phyloP scores from a whole-genome alignment of 2,329 filamentous ascomycete genomes.

The Dryadomyces sulphureus region DNA sequence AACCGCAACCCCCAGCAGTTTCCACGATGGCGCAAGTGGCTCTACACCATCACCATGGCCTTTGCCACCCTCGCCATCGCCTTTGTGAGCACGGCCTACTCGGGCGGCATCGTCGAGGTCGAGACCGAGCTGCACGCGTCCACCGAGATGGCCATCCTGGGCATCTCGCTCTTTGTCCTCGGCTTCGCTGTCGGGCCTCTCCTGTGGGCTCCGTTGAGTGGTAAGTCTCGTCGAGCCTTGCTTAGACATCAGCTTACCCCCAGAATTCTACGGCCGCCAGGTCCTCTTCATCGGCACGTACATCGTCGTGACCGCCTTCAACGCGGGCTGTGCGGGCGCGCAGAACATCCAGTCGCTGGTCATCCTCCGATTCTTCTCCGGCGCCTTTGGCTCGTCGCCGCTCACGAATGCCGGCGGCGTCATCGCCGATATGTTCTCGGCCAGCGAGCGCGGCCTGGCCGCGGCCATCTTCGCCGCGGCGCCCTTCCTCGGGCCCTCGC shows the following conservation, averaged over 20 bases:
- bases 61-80: conserved; percentile 54
- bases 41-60: conserved; percentile 46
- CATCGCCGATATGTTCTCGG: conserved; percentile 45
- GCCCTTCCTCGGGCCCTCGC: conserved; percentile 50
- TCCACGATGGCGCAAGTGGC: conserved; percentile 44
- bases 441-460: conserved; percentile 37
- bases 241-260: not conserved
- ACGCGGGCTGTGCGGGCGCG: conserved; percentile 40
- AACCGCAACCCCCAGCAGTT: conserved; percentile 52
- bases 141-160: conserved; percentile 40
- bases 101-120: conserved; percentile 39
- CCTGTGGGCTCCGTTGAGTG: conserved; percentile 40
- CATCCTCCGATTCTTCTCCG: conserved; percentile 49
- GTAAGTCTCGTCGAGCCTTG: conserved; percentile 9
- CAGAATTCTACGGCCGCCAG: conserved; percentile 45
- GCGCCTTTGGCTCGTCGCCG: conserved; percentile 45
- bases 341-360: conserved; percentile 43
- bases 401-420: conserved; percentile 48
- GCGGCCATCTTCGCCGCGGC: conserved; percentile 49
- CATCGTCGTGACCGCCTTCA: conserved; percentile 42
- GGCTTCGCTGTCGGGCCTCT: conserved; percentile 41
- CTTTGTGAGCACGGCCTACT: conserved; percentile 55
- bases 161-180: conserved; percentile 45
- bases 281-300: conserved; percentile 45
- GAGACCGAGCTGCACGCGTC: conserved; percentile 37